phyloP scores from a whole-genome alignment of 2,329 filamentous ascomycete species.

The Helminthosporium solani region DNA sequence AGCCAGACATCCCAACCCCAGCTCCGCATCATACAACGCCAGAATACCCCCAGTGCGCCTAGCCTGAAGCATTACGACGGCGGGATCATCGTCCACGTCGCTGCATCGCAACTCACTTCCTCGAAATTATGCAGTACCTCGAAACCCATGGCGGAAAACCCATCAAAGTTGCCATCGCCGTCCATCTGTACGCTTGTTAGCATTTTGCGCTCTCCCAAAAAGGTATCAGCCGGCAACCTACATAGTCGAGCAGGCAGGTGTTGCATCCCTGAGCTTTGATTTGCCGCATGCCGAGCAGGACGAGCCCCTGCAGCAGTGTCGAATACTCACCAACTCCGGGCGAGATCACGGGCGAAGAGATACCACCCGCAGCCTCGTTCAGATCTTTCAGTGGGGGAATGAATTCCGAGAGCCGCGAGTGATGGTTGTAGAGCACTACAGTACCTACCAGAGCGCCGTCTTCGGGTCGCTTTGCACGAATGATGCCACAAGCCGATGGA shows the following conservation, averaged over 20 bases:
- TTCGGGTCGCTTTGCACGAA: slow-evolving; percentile 71
- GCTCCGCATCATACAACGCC: slow-evolving; percentile 1
- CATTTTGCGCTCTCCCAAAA: slow-evolving; percentile 1
- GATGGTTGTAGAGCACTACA: slow-evolving; percentile 74
- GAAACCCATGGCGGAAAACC: slow-evolving; percentile 77
- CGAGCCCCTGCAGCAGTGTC: slow-evolving; percentile 73
- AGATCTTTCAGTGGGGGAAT: slow-evolving; percentile 67
- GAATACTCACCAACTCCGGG: slow-evolving; percentile 67
- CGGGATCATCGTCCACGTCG: slow-evolving; percentile 60
- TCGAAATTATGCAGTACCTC: slow-evolving; percentile 77
- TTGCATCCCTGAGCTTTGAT: slow-evolving; percentile 75
- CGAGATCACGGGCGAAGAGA: slow-evolving; percentile 76
- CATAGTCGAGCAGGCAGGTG: slow-evolving; percentile 76
- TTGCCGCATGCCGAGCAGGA: slow-evolving; percentile 77
- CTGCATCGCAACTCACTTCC: slow-evolving; percentile 70
- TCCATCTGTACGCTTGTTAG: slow-evolving; percentile 58
- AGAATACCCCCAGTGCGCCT: neutral
- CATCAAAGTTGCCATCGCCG: slow-evolving; percentile 71
- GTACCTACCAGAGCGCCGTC: slow-evolving; percentile 72
- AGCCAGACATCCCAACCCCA: neutral
- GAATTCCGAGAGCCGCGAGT: slow-evolving; percentile 66
- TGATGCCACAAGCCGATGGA: slow-evolving; percentile 73
- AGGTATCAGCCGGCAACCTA: slow-evolving; percentile 49
- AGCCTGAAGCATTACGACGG: slow-evolving; percentile 31
- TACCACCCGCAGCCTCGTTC: slow-evolving; percentile 66